Percentiles rank a stretch among this genome's conserved stretches.
Evolutionary conservation across 345 rosid species (phyloP).

Genomic region (Eucalyptus virginea): DNA sequence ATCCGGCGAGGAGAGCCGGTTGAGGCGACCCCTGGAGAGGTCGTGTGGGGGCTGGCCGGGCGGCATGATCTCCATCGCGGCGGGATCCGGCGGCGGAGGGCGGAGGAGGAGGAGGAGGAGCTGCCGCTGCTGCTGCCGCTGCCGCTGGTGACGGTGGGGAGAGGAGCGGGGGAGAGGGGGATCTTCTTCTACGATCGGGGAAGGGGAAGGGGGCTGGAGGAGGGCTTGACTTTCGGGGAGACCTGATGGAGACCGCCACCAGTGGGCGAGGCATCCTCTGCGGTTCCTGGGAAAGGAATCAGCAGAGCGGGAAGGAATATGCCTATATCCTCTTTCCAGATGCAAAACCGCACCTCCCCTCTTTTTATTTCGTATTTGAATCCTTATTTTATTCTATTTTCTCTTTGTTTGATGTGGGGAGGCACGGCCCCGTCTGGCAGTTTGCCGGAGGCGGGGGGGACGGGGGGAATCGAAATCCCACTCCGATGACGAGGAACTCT

Average conservation of each 20-base stretch:
- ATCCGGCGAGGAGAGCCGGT: conserved; percentile 1
- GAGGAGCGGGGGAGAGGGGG: background rate
- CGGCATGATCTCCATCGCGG: conserved; percentile 21
- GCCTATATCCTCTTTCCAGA: too few species aligned
- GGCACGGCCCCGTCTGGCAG: background rate
- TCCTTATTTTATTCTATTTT: too few species aligned
- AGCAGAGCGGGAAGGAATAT: background rate
- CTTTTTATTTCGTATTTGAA: too few species aligned
- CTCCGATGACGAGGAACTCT: background rate
- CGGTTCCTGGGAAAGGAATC: too few species aligned
- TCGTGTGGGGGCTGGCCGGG: conserved; percentile 4
- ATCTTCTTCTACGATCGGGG: background rate
- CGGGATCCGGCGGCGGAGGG: background rate
- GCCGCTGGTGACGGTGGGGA: background rate
- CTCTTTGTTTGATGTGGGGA: background rate
- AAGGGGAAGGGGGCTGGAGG: background rate
- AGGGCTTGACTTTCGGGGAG: background rate
- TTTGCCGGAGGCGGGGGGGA: background rate
- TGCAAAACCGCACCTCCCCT: too few species aligned
- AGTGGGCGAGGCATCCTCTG: background rate
- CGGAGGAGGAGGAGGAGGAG: too few species aligned
- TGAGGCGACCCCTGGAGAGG: background rate
- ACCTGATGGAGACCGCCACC: background rate
- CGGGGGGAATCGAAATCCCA: background rate
- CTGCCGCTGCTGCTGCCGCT: too few species aligned